Evolutionary conservation across 768 basidiomycete species (phyloP), one percentile per base, ranked within the genome.

Genomic region (Kondoa malvinella): DNA sequence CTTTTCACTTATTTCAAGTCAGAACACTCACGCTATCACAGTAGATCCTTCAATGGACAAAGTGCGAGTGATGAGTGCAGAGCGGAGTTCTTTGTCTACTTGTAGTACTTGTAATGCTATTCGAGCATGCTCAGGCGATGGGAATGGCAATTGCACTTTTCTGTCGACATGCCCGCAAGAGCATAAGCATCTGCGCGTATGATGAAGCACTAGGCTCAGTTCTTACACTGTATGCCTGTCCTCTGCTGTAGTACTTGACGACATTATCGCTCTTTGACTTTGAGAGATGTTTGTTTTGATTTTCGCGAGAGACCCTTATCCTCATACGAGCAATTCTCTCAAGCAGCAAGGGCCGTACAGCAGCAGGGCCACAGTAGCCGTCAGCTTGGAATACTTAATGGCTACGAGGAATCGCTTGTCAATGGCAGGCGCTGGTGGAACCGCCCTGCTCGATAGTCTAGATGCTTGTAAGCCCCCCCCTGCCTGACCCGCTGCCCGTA

Each of bases 391-490:
- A 4, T 27, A 8, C 2, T 1, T 33, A n/a, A 69, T 69, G 68
- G 65, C 69, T 30, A 58, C 60, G 26, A 32, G 56, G 33, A 69
- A 65, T 12, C 57, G 69, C 29, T 32, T 63, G n/a, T 56, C 67
- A 1, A 34, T 40, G 33, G 66, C 66, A 31, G 66, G 66, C 31
- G 58, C 57, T 2, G 69, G 66, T 30, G 69, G 66, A 21, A 65
- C 33, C 3, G 69, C 69, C 29, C 40, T 72, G 68, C 70, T 72
- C 60, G 73, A 72, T 1, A 63, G 68, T 26, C 66, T 70, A 57
- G 73, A 73, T 27, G 68, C 70, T 3, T 73, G 71, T 70, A 12
- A 1, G 69, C 33, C 8, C 4, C 16, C 16, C 33, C 59, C 56
- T 57, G 16, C 25, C 14, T 32, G 4, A 57, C 32, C 32, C 16